Evolutionary conservation across 2,329 filamentous ascomycete genomes (phyloP).

Genomic region (Diplodia sapinea): DNA sequence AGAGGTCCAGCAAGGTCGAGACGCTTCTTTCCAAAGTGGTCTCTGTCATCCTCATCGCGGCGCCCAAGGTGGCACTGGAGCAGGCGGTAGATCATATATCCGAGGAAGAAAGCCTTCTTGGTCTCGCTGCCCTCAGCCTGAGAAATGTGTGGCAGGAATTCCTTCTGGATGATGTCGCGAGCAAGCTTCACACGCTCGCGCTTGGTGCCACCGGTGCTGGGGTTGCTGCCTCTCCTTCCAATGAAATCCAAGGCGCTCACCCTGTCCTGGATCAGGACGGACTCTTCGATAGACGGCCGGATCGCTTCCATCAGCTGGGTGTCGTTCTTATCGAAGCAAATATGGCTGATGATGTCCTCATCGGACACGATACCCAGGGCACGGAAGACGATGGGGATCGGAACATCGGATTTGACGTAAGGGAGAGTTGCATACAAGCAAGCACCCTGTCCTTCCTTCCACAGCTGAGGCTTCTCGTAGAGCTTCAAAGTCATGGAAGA

Average conservation of each 20-base stretch:
- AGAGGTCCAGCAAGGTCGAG: conserved; percentile 93
- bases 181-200: conserved; percentile 93
- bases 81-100: conserved; percentile 98
- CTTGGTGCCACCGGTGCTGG: conserved; percentile 71
- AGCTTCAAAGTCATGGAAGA: conserved; percentile 92
- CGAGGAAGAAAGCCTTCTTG: conserved; percentile 94
- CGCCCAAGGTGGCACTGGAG: conserved; percentile 91
- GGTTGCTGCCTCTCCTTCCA: conserved; percentile 74
- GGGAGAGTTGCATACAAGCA: conserved; percentile 90
- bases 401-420: conserved; percentile 92
- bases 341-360: conserved; percentile 96
- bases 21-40: conserved; percentile 99
- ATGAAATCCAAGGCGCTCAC: conserved; percentile 96
- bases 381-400: conserved; percentile 93
- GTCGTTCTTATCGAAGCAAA: conserved; percentile 94
- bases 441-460: conserved; percentile 80
- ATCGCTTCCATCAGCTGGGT: conserved; percentile 97
- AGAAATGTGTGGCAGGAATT: conserved; percentile 94
- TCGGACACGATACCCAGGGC: conserved; percentile 95
- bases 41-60: conserved; percentile 92
- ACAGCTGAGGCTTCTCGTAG: conserved; percentile 79
- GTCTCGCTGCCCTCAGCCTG: conserved; percentile 95
- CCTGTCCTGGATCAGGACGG: conserved; percentile 92
- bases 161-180: conserved; percentile 94
- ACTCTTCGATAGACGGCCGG: conserved; percentile 95